Conservation (phyloP, 306 rosid species). For the Glycine tomentella region DNA sequence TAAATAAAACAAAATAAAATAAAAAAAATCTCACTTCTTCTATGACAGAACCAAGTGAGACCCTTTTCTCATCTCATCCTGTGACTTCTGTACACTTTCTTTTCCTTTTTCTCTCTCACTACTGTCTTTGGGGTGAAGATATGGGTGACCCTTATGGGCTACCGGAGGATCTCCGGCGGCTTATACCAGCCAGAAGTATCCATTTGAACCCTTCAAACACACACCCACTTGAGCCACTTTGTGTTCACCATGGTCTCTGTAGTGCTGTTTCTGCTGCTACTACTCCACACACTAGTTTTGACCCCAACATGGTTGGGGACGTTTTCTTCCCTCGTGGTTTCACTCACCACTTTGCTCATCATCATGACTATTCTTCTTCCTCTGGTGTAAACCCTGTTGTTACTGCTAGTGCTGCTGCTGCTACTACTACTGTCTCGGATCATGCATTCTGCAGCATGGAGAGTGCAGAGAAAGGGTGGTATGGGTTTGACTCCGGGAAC, state of each 20-base stretch:
- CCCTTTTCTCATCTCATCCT: neutral
- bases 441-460: slow-evolving; percentile 40
- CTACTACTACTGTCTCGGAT: slow-evolving; percentile 32
- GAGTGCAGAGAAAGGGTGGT: slow-evolving; percentile 52
- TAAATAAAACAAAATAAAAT: neutral
- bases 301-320: slow-evolving; percentile 47
- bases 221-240: slow-evolving; percentile 44
- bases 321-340: slow-evolving; percentile 51
- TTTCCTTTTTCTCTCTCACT: neutral
- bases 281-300: slow-evolving; percentile 38
- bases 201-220: slow-evolving; percentile 39
- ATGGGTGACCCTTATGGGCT: slow-evolving; percentile 54
- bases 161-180: slow-evolving; percentile 72
- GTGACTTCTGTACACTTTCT: slow-evolving; percentile 11
- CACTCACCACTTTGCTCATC: slow-evolving; percentile 35
- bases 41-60: slow-evolving; percentile 14
- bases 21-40: neutral
- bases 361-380: slow-evolving; percentile 27
- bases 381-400: neutral
- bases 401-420: neutral
- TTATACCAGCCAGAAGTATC: slow-evolving; percentile 50
- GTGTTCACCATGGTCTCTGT: slow-evolving; percentile 26
- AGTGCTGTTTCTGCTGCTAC: neutral
- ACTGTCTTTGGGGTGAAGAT: neutral
- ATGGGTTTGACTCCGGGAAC: slow-evolving; percentile 59